Evolutionary conservation across 106 monocot species (phyloP).

Genomic region (Xerophyta viscosa): DNA sequence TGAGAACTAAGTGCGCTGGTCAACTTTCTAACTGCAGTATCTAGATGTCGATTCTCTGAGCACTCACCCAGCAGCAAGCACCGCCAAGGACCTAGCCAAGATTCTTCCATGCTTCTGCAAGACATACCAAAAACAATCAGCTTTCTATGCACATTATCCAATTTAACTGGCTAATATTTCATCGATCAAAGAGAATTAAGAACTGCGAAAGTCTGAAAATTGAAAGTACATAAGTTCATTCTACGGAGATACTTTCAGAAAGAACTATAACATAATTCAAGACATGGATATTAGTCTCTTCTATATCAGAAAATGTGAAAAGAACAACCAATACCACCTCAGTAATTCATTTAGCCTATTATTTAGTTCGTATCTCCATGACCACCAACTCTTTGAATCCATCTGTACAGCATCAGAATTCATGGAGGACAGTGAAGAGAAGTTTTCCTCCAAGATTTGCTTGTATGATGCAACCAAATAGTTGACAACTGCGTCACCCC

Average conservation of each 20-base stretch:
- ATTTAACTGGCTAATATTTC: neutral
- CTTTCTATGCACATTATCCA: neutral
- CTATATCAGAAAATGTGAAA: no score
- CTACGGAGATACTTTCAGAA: no score
- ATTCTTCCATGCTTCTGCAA: constrained; percentile 66
- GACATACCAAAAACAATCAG: constrained; percentile 8
- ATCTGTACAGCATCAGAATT: constrained; percentile 10
- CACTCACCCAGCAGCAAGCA: constrained; percentile 68
- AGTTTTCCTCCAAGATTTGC: constrained; percentile 63
- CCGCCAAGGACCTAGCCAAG: constrained; percentile 88
- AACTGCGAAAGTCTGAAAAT: no score
- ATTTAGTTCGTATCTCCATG: constrained; percentile 50
- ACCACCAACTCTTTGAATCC: constrained; percentile 47
- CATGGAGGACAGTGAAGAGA: constrained; percentile 30
- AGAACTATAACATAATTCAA: no score
- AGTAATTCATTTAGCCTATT: constrained; percentile 41
- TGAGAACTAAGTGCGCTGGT: constrained; percentile 26
- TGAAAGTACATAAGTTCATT: no score
- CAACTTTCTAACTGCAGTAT: constrained; percentile 18
- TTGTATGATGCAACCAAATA: constrained; percentile 62
- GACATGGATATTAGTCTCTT: no score
- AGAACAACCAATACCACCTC: constrained; percentile 30
- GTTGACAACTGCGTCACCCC: constrained; percentile 57
- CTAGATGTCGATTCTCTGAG: constrained; percentile 19
- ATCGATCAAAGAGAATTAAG: no score